Evolutionary conservation across 306 rosid genomes (phyloP), one percentile per base, ranked within the genome.

Genomic region (Lotus japonicus): DNA sequence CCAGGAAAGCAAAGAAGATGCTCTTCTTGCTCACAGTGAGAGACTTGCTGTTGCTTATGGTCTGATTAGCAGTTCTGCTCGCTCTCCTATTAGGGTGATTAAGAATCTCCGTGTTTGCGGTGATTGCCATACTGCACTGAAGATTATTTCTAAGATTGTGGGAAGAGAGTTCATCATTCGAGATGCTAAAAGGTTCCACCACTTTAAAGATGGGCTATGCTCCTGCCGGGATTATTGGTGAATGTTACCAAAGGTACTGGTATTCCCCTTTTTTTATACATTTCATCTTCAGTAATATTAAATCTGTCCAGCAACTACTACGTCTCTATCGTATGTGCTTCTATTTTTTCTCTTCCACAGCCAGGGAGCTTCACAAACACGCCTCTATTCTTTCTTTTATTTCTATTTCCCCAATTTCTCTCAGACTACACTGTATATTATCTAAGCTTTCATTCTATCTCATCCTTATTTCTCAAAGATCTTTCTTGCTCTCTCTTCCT

Each of bases 1-100:
- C 73, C 90, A 82, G 69, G 96, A 90, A 75, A 70, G 92, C 80
- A 90, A 90, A 77, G 86, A 88, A 69, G 97, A 90, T 41, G 95
- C 92, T 17, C 84, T 86, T 72, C 92, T 90, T 71, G 65, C 83
- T 52, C 97, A 90, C 55, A 90, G 97, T 64, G 97, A 90, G 86
- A 88, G 92, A 71, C 92, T 90, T 72, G 97, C 95, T 66, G 84
- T 80, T 3, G 26, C 26, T 19, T 68, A 90, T 84, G 95, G 91
- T 64, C 88, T 90, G 74, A 21, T 90, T 36, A 84, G 75, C 77
- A 84, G 86, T 57, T 42, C 92, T 69, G 85, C 72, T 19, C 88
- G 95, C 17, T 79, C 92, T 18, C 76, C 88, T 8, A 79, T 90
- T 39, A 86, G 97, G 74, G 80, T 90, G 33, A 88, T 90, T 49